Conservation (phyloP, 345 rosid species). For the Gynandropsis gynandra region DNA sequence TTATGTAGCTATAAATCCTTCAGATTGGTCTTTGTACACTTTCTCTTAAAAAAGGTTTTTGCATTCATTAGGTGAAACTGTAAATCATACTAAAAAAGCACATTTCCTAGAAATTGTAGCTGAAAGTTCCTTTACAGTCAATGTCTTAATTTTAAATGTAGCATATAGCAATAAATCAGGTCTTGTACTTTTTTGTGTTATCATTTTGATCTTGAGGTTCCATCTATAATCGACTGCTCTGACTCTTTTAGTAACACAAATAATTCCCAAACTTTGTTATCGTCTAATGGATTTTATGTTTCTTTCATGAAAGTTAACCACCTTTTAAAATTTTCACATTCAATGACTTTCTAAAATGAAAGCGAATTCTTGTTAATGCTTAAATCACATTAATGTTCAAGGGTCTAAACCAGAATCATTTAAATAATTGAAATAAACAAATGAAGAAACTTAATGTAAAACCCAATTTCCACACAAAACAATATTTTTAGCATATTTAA, state of each 20-base stretch:
- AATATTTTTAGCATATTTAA: neutral
- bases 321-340: neutral
- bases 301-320: neutral
- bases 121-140: neutral
- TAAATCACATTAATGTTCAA: constrained; percentile 8
- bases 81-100: neutral
- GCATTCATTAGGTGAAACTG: constrained; percentile 5
- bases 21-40: too few species aligned
- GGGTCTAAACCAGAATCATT: neutral
- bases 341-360: constrained; percentile 7
- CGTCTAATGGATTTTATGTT: neutral
- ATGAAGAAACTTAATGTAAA: too few species aligned
- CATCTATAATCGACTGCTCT: neutral
- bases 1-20: too few species aligned
- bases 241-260: neutral
- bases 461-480: too few species aligned
- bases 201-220: neutral
- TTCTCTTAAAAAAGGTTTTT: neutral
- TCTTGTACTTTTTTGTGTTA: neutral
- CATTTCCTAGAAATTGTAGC: neutral
- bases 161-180: too few species aligned
- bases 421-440: constrained; percentile 7
- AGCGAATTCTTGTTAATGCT: too few species aligned
- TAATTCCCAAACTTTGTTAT: neutral
- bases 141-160: neutral